Base-by-base conservation (phyloP, 2,329 filamentous ascomycete species). In the Talaromyces sp. region DNA sequence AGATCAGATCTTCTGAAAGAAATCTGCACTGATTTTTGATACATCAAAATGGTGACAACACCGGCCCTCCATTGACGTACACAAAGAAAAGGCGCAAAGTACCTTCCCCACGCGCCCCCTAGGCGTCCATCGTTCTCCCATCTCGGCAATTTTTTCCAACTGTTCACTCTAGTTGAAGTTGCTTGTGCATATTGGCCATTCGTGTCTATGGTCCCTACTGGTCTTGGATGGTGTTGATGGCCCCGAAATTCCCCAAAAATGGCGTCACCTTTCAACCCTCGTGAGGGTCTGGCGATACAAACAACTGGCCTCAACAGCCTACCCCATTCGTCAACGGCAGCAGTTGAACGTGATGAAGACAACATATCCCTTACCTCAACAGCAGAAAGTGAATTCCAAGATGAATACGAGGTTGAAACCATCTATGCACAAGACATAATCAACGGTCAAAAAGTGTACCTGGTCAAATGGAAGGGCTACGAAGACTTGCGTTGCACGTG, bases 401-500 rank as follows among this genome's bases (percentile, higher is more conserved):
- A 79, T 15, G 83, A 85, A 67, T 89, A 84, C 71, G 76, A 80
- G 2, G 83, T 89, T 6, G 67, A 68, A 43, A 65, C 62, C n/a
- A 64, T 68, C 11, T 58, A 67, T 25, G 63, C 65, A 8, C 40
- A 68, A 38, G 34, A 63, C 8, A 53, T n/a, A 13, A 56, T 63
- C n/a, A 27, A 66, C 7, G 73, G 73, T 11, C 76, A 76, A 5
- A 71, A 72, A 17, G 75, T 71, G 27, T 92, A 87, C 71, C 81
- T 92, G 1, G 83, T 91, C 25, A 83, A 85, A 66, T 92, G 89
- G 90, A 78, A 80, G 29, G 83, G 79, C 1, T 93, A 89, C 70
- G 78, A 81, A 1, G 67, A 87, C 5, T 74, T 85, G n/a, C 75
- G 84, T 65, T 81, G 82, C 64, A 88, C 85, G 0, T 87, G 83